Base-by-base conservation (phyloP, 2,329 filamentous ascomycete species). In the Aureobasidium zeae region DNA sequence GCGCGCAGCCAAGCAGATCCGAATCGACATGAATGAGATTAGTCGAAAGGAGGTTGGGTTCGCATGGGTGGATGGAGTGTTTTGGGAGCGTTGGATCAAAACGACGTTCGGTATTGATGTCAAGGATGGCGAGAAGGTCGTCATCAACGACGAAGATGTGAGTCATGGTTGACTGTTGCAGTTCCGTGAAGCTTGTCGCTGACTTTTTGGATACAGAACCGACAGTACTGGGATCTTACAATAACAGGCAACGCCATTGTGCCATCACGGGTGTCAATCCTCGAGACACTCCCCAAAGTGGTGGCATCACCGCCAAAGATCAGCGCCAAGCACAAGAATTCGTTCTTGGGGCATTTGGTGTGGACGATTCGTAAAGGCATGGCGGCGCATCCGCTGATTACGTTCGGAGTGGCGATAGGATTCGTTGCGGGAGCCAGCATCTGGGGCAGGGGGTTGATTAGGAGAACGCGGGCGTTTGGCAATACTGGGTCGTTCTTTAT, bases 81-180 rank as follows among this genome's bases (percentile, higher is more conserved):
- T 96, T 63, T 98, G 91, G 91, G 88, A 96, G 64, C 77, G 89
- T 49, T 98, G 91, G 91, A 78, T 98, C 51, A 76, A 83, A 53
- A 88, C 82, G n/a, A 95, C 89, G 0, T 98, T 94, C 58, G 89
- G 89, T 44, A 83, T 96, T 53, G 84, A 93, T 54, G 80, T 91
- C 22, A 72, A 70, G 49, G 80, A 91, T 50, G 88, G 89, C 35
- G 91, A 96, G 63, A 79, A 86, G 50, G 85, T 98, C 44, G 83
- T 98, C 47, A 91, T 98, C 66, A 95, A 95, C 53, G 91, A 98
- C 55, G 86, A 96, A 70, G 87, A 94, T 63, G 87, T 94, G 71
- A 82, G 85, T 72, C 48, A 44, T 17, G 15, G 13, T 28, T 36
- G 17, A 15, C n/a, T n/a, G n/a, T n/a, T n/a, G n/a, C n/a, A n/a